phyloP scores from a whole-genome alignment of 768 basidiomycete species.

The Rhodocollybia butyracea region DNA sequence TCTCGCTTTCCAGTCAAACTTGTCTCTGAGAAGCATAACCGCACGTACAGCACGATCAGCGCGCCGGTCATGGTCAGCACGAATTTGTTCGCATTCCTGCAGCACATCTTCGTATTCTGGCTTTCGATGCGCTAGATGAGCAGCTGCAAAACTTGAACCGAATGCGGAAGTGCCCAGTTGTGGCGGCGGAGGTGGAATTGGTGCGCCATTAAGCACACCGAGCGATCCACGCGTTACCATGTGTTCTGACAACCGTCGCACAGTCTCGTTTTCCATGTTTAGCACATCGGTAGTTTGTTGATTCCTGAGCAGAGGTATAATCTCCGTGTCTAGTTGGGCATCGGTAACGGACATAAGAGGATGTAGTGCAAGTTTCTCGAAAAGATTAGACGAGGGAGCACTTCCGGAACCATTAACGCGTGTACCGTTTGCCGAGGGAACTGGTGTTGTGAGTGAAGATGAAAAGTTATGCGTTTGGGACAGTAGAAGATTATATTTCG shows the following conservation, averaged over 20 bases:
- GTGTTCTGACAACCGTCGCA: constrained; percentile 64
- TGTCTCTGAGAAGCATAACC: constrained; percentile 72
- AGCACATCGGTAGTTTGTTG: constrained; percentile 79
- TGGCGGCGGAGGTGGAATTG: constrained; percentile 12
- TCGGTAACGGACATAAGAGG: constrained; percentile 58
- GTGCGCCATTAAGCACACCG: constrained; percentile 40
- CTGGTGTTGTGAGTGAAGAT: constrained; percentile 48
- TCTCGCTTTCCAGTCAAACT: constrained; percentile 81
- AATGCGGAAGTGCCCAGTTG: constrained; percentile 28
- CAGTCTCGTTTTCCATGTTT: constrained; percentile 66
- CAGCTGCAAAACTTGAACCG: constrained; percentile 8
- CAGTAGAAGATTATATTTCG: constrained; percentile 81
- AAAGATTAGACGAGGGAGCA: constrained; percentile 36
- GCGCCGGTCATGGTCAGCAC: constrained; percentile 67
- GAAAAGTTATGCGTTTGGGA: constrained; percentile 81
- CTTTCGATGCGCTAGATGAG: constrained; percentile 24
- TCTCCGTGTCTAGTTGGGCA: constrained; percentile 65
- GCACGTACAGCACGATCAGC: constrained; percentile 79
- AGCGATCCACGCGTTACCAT: constrained; percentile 59
- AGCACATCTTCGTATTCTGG: constrained; percentile 63
- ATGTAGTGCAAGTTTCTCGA: constrained; percentile 68
- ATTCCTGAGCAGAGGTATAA: constrained; percentile 73
- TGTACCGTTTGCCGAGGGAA: constrained; percentile 18
- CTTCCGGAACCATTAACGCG: constrained; percentile 14
- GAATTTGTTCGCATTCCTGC: constrained; percentile 62